Evolutionary conservation across 768 basidiomycete genomes (phyloP), one percentile per base, ranked within the genome.

Genomic region (Kondoa malvinella): DNA sequence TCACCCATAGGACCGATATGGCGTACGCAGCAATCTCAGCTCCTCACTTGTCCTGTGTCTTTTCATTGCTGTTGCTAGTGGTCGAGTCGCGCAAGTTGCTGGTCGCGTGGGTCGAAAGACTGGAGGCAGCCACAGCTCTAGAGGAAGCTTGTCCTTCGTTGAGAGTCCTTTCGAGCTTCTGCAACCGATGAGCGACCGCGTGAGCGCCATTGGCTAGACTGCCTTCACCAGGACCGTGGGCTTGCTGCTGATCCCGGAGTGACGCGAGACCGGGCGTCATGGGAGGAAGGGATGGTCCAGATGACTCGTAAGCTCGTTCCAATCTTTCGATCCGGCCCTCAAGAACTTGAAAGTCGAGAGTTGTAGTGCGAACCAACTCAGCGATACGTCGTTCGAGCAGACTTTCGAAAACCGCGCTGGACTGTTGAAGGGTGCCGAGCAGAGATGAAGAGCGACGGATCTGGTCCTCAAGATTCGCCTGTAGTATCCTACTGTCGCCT

Each of bases 401-500:
- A n/a, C 25, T 17, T 30, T 65, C 64, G 25, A 65, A 40, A 21
- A 65, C 64, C 4, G 34, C 14, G 4, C 14, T 3, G 26, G 67
- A 62, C 30, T 70, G 61, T 63, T 71, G 69, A 33, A 73, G 65
- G 31, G 72, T 70, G 31, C 16, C 1, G 4, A 73, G 58, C 15
- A 73, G 56, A 0, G 57, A 2, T 3, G 59, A 14, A 0, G 66
- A 56, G 12, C 68, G 64, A 70, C 83, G 81, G 34, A 89, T 77
- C 76, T 90, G 88, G 58, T 87, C 86, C 27, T 80, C 79, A 4
- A 91, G 80, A 85, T 88, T 88, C 40, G 76, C 73, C 77, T 89
- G 89, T 67, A 91, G 82, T 73, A 87, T 83, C 74, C 83, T 85
- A 17, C 86, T 84, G 75, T 89, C 89, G 66, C 85, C 82, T 33